Conservation (phyloP, 805 yeast species). For the Naumovozyma castellii region DNA sequence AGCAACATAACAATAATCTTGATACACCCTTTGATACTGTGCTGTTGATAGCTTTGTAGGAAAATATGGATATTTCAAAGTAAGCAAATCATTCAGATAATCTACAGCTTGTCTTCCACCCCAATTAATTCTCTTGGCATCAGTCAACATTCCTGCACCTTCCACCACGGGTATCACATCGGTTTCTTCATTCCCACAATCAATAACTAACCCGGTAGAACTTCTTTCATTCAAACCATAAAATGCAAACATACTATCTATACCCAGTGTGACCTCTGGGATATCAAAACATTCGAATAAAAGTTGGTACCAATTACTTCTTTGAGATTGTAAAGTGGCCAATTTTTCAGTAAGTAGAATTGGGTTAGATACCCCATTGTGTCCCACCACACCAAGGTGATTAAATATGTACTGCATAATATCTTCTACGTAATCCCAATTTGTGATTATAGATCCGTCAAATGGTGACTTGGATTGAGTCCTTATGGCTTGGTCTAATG, state of each 20-base stretch:
- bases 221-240: constrained; percentile 46
- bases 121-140: constrained; percentile 78
- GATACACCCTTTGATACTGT: constrained; percentile 59
- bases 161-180: constrained; percentile 70
- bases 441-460: constrained; percentile 79
- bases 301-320: constrained; percentile 68
- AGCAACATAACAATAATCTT: constrained; percentile 74
- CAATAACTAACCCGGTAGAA: constrained; percentile 62
- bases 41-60: constrained; percentile 59
- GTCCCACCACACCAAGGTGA: constrained; percentile 57
- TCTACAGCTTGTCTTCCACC: constrained; percentile 73
- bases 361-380: constrained; percentile 61
- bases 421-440: constrained; percentile 85
- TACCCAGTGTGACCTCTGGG: constrained; percentile 69
- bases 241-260: constrained; percentile 74
- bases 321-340: constrained; percentile 60
- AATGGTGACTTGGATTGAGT: constrained; percentile 68
- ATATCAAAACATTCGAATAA: constrained; percentile 75
- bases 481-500: constrained; percentile 57
- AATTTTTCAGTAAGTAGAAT: constrained; percentile 70
- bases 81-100: constrained; percentile 52
- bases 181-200: constrained; percentile 75
- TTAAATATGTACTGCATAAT: constrained; percentile 76
- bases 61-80: constrained; percentile 83
- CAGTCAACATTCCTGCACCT: constrained; percentile 56